phyloP scores from a whole-genome alignment of 495 filamentous ascomycete species.

The Tuber magnatum region DNA sequence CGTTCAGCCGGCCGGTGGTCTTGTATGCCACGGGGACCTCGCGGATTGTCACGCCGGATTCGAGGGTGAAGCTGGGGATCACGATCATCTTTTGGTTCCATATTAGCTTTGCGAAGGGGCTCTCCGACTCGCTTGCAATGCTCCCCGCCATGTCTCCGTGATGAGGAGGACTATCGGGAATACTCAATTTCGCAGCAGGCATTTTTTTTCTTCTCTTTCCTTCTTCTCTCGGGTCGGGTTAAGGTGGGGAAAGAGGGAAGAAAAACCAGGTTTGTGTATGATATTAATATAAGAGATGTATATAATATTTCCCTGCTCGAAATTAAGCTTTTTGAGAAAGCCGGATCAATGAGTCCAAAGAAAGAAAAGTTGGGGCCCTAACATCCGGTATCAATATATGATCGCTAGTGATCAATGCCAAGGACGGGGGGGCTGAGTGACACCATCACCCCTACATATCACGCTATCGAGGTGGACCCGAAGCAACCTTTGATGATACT shows the following conservation, averaged over 20 bases:
- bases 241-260: neutral
- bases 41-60: constrained; percentile 76
- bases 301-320: neutral
- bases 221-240: neutral
- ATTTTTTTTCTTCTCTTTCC: neutral
- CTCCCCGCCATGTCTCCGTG: constrained; percentile 46
- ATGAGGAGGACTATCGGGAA: neutral
- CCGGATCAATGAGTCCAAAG: neutral
- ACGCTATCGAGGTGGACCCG: constrained; percentile 12
- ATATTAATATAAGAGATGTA: neutral
- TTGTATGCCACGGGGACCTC: constrained; percentile 95
- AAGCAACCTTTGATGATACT: neutral
- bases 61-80: constrained; percentile 83
- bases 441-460: constrained; percentile 28
- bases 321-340: neutral
- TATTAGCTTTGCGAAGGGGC: constrained; percentile 80
- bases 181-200: neutral
- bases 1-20: constrained; percentile 67
- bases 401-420: neutral
- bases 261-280: neutral
- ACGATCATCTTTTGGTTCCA: constrained; percentile 76
- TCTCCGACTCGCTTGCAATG: constrained; percentile 68
- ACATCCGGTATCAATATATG: neutral
- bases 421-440: constrained; percentile 9
- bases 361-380: neutral